Base-by-base conservation (phyloP, 192 early-diverging fungal genomes). In the Podila verticillata region DNA sequence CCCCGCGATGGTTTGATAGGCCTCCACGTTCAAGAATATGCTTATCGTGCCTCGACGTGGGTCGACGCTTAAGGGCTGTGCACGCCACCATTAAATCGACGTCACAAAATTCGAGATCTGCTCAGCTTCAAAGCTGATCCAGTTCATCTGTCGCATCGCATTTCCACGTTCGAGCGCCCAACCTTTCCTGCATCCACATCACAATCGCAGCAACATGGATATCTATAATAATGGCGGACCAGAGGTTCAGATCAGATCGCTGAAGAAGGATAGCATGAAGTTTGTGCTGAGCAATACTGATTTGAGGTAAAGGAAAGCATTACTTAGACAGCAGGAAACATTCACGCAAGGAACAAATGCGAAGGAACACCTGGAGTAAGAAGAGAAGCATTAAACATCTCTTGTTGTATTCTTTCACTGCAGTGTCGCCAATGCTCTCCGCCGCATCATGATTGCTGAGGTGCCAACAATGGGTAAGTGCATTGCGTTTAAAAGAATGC, bases 401-500 rank as follows among this genome's bases (percentile, higher is more conserved):
- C 17, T 57, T 54, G 56, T 57, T 54, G 51, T 24, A 10, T 26
- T n/a, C 28, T 29, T 70, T 28, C 20, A 58, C 24, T 10, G 10
- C 60, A 89, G 93, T 74, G 88, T 99, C 7, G 96, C 98, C 34
- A 99, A 99, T 84, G 89, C 96, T 19, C 82, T 99, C 26, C 90
- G 98, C 58, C 88, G 98, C 60, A 87, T 93, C n/a, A 98, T 99
- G 96, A 96, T 99, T 70, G 93, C 96, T 26, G 98, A 99, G 77
- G 96, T 99, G 24, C 95, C 96, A 15, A 99, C 98, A 7, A 96
- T 99, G 77, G 89, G 87, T 88, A 82, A 49, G 83, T 61, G 15
- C 34, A n/a, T 0, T 15, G 22, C 8, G 22, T 20, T 75, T 48
- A 54, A n/a, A 31, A 54, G 6, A 44, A 4, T 44, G 39, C n/a